Evolutionary conservation across 345 rosid genomes (phyloP), one percentile per base, ranked within the genome.

Genomic region (Melastoma malabathricum): DNA sequence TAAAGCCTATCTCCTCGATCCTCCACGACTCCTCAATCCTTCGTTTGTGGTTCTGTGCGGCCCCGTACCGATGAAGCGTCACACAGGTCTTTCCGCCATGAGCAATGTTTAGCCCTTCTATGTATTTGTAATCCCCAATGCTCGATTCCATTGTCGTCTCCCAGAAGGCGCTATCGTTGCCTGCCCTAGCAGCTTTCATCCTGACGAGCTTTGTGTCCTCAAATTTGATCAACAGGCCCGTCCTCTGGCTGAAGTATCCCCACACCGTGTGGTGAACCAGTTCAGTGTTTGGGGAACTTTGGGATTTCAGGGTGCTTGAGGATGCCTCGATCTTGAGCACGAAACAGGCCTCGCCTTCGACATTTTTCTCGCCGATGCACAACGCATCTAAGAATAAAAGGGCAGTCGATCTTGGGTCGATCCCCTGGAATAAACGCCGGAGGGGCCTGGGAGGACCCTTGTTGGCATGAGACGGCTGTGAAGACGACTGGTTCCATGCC

Each of bases 401-500:
- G 1, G 95, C 92, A 0, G 79, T 82, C 65, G 83, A 78, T 52
- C 96, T 75, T 0, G 98, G 98, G 51, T 90, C 94, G 63, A 90
- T 56, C 34, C 98, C 96, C 98, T 90, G 98, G 27, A 87, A 90
- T 71, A 90, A 82, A 5, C 96, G 87, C 15, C 96, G 84, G 44
- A 90, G 65, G 38, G 94, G 96, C 10, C 98, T 77, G 0, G 96
- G 83, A 41, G 87, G 94, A 25, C 96, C 94, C 54, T 77, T 69
- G 46, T 75, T 79, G 51, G 98, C 94, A 45, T 82, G 75, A 51
- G 72, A 78, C 47, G 86, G 89, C 64, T 84, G 98, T 39, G 89
- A 66, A 8, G 94, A 80, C 3, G 92, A 84, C 55, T 90, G 96
- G 59, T 77, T 86, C 98, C 98, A 90, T 4, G 92, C 80, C 55